Base-by-base conservation (phyloP, 306 rosid species). In the Rosa multiflora region DNA sequence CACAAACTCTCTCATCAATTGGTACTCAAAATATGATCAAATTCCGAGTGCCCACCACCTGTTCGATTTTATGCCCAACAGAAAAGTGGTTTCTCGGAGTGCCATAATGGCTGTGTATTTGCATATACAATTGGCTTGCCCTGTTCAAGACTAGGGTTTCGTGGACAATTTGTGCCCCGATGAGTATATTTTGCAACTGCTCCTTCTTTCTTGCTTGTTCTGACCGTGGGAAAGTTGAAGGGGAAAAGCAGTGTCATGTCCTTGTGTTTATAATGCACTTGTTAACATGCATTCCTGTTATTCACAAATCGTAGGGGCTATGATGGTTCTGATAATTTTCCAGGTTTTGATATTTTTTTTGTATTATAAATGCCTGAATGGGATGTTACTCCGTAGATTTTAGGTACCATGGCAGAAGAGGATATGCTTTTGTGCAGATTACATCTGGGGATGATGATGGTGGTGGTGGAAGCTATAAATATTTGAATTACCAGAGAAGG, bases 71-170 rank as follows among this genome's bases (percentile, higher is more conserved):
- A 86, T 89, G 96, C 86, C 78, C 1, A 15, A 63, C 0, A 87
- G 88, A 82, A 87, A 86, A 20, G 85, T 87, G 17, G 88, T 89
- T 59, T 91, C 93, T 76, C 86, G 90, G 37, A 81, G 83, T 58
- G 83, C 82, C 44, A 80, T 89, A 52, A 91, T 87, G 96, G 82
- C 83, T 0, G 96, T 93, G 42, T 86, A 86, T 80, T 81, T 84
- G 68, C 91, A 82, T 21, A 12, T 63, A 52, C 88, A 40, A 40
- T 40, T 40, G 88, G 75, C 66, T 72, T 18, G n/a, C n/a, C n/a
- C n/a, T n/a, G 37, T 32, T 32, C 37, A 32, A 32, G 37, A 32
- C 37, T 32, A 32, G 37, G 37, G 37, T 2, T 85, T 79, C 85
- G 87, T 47, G 52, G 62, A 77, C 1, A 10, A 76, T 32, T 79